Conservation (phyloP, 352 stramenopile species). For the Phytophthora idaei region DNA sequence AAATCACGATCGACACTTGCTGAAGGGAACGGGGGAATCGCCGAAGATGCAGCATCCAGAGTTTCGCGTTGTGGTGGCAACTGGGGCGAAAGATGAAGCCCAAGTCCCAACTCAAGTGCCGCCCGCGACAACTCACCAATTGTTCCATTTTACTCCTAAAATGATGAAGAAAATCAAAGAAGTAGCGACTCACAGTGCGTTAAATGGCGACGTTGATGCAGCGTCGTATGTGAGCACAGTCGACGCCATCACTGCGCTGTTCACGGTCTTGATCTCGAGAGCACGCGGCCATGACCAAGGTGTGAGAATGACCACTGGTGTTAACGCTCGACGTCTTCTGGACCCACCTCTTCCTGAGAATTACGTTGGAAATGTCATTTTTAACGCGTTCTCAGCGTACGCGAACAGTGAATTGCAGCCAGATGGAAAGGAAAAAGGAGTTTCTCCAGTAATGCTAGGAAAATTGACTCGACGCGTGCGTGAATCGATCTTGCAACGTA, state of each 20-base stretch:
- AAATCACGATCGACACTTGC: constrained; percentile 48
- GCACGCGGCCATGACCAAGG: constrained; percentile 48
- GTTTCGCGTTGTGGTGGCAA: constrained; percentile 32
- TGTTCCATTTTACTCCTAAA: constrained; percentile 51
- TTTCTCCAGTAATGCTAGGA: constrained; percentile 22
- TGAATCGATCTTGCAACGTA: constrained; percentile 44
- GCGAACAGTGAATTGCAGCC: constrained; percentile 11
- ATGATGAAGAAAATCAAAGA: constrained; percentile 56
- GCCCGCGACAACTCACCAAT: constrained; percentile 41
- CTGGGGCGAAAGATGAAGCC: neutral
- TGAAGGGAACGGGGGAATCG: constrained; percentile 22
- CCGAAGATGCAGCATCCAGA: constrained; percentile 47
- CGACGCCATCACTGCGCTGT: constrained; percentile 57
- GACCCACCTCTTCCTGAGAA: constrained; percentile 46
- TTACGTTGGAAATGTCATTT: constrained; percentile 61
- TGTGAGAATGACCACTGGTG: constrained; percentile 51
- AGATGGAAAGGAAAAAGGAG: neutral
- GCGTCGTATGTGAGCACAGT: constrained; percentile 54
- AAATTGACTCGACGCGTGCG: constrained; percentile 46
- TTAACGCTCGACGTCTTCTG: constrained; percentile 57
- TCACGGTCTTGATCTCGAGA: constrained; percentile 54
- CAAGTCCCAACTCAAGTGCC: constrained; percentile 3
- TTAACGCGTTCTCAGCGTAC: constrained; percentile 55
- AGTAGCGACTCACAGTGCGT: constrained; percentile 10
- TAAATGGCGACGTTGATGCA: neutral